Evolutionary conservation across 805 yeast species (phyloP).

Genomic region (Pichia nakasei): DNA sequence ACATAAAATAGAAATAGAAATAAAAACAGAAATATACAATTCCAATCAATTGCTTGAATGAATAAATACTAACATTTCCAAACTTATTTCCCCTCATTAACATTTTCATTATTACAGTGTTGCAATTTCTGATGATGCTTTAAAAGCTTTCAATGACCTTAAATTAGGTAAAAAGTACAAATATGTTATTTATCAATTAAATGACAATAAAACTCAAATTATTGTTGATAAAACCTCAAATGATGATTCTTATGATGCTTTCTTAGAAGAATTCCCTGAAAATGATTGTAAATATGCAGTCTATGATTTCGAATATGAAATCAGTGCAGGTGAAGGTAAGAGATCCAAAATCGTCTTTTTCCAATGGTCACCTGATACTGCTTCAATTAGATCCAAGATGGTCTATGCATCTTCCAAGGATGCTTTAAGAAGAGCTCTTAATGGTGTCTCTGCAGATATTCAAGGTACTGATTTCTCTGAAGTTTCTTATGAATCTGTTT

Average conservation of each 20-base stretch:
- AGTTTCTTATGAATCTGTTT: slow-evolving; percentile 88
- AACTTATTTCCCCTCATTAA: neutral
- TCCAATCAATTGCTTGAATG: neutral
- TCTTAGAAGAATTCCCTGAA: slow-evolving; percentile 86
- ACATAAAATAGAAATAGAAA: too few relatives aligned
- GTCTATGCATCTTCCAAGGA: slow-evolving; percentile 97
- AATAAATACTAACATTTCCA: neutral
- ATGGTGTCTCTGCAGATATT: slow-evolving; percentile 88
- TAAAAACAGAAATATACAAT: too few relatives aligned
- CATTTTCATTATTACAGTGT: slow-evolving; percentile 38
- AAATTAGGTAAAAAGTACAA: slow-evolving; percentile 88
- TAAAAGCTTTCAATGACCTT: slow-evolving; percentile 89
- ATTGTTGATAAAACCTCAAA: slow-evolving; percentile 77
- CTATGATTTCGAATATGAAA: slow-evolving; percentile 93
- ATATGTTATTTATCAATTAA: slow-evolving; percentile 73
- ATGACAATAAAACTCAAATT: slow-evolving; percentile 82
- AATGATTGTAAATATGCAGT: slow-evolving; percentile 94
- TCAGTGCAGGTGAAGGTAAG: slow-evolving; percentile 87
- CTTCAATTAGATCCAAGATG: slow-evolving; percentile 94
- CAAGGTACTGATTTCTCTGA: slow-evolving; percentile 98
- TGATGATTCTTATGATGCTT: slow-evolving; percentile 70
- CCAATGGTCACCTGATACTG: slow-evolving; percentile 98
- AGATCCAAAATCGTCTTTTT: slow-evolving; percentile 59
- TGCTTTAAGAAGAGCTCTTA: slow-evolving; percentile 93
- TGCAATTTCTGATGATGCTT: slow-evolving; percentile 77